A percentile compares a stretch with the other conserved stretches of the same genome.
These are phyloP conservation scores for Blastobotrys terrestris DNA, from an alignment of 805 yeast genomes.

Conservation along the genomic window DNA sequence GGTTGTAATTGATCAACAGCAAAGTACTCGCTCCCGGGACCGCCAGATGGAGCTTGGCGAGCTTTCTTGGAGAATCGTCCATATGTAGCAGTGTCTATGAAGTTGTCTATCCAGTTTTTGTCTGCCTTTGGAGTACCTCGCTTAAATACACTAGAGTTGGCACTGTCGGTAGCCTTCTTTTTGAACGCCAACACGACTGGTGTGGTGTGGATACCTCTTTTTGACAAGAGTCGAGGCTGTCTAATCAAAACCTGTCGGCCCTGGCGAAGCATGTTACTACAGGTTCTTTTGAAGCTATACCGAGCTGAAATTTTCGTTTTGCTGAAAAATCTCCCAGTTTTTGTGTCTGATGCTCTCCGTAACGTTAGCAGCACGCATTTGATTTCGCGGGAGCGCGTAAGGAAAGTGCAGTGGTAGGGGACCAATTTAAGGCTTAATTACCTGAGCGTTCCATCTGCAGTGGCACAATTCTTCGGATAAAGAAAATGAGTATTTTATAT, in stretches of 20 bases:
- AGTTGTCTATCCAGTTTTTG: conserved; percentile 17
- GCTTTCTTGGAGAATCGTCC: conserved; percentile 11
- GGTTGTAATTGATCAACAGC: conserved; percentile 4
- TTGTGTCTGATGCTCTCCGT: background rate
- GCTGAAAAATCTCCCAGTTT: background rate
- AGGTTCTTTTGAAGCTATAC: background rate
- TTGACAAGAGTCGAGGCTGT: background rate
- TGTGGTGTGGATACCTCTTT: conserved; percentile 8
- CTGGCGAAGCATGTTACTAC: background rate
- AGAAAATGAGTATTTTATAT: too few species aligned
- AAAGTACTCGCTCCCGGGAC: conserved; percentile 11
- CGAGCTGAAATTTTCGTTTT: background rate
- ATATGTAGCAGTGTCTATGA: conserved; percentile 15
- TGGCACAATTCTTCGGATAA: too few species aligned
- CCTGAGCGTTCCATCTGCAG: too few species aligned
- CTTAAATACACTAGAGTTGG: conserved; percentile 15
- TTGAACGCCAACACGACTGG: conserved; percentile 9
- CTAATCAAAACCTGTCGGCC: background rate
- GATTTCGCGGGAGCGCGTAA: background rate
- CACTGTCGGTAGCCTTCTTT: conserved; percentile 9
- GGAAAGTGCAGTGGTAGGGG: background rate
- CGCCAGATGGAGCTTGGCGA: conserved; percentile 1
- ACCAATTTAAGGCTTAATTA: too few species aligned
- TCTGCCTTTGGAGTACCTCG: conserved; percentile 19
- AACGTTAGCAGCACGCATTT: too few species aligned